Evolutionary conservation across 1,284 basidiomycete genomes (phyloP).

Genomic region (Coniferiporia sulphurascens): DNA sequence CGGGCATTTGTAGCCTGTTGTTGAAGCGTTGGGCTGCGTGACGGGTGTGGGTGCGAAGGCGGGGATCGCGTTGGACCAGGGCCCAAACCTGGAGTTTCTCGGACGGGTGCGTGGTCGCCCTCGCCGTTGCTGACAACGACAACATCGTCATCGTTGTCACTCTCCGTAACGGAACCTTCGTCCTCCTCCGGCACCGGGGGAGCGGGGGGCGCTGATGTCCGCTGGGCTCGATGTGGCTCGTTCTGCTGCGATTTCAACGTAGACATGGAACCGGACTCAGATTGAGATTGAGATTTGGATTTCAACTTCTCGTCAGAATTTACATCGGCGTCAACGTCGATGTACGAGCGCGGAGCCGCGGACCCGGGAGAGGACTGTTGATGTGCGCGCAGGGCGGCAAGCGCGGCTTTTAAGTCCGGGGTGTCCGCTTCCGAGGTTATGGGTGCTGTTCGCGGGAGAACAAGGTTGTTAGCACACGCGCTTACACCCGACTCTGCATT

Average conservation of each 20-base stretch:
- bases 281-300: neutral
- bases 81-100: no score
- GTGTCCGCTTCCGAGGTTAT: slow-evolving; percentile 24
- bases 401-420: slow-evolving; percentile 21
- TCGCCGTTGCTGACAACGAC: neutral
- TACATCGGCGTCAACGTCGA: neutral
- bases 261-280: neutral
- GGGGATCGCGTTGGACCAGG: no score
- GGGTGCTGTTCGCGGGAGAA: slow-evolving; percentile 23
- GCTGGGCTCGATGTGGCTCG: neutral
- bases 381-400: slow-evolving; percentile 3
- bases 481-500: no score
- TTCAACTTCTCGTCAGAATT: neutral
- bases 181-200: slow-evolving; percentile 15
- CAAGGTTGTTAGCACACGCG: neutral
- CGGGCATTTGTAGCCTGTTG: neutral
- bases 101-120: no score
- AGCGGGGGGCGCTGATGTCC: slow-evolving; percentile 20
- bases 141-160: slow-evolving; percentile 15
- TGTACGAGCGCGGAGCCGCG: no score
- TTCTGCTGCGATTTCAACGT: neutral
- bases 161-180: slow-evolving; percentile 19
- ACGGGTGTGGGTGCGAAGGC: neutral
- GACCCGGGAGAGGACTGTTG: neutral
- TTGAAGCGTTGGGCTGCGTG: neutral